Base-by-base conservation (phyloP, 179 eudicot species). In the Spergularia azorica region DNA sequence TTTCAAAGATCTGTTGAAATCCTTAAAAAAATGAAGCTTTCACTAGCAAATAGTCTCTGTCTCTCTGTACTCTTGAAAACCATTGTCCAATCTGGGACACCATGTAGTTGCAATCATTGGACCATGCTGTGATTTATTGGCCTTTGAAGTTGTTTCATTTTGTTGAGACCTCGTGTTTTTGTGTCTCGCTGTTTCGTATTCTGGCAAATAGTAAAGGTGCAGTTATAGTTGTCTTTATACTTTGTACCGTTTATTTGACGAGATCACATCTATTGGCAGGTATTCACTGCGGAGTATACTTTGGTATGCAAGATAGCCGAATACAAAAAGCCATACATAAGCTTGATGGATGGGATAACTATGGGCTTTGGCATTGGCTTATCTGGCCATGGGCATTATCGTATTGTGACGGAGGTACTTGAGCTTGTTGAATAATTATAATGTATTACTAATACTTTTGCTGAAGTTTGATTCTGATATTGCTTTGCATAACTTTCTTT, bases 331-430 rank as follows among this genome's bases (percentile, higher is more conserved):
- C 98, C 98, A 13, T 95, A 91, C 77, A 87, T 95, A 74, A 80
- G 90, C 87, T 89, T 95, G 83, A 95, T 95, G 98, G 97, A 95
- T 80, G 98, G 98, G 73, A 82, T 95, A 59, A 91, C 97, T 43
- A 95, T 95, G 98, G 98, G 98, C 70, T 93, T 93, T 81, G 98
- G 98, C 63, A 93, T 95, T 81, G 98, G 98, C 61, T 87, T 95
- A 71, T 93, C 97, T 81, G 98, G 97, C 55, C 98, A 95, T 85
- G 98, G 98, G 62, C 88, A 88, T 52, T 95, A 90, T 82, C 92
- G 97, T 71, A 80, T 95, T 71, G 87, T 95, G 72, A 95, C 98
- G 5, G 98, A 95, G 97, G 98, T 95, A 82, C 63, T 72, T 32
- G 65, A 38, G 21, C 52, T 56, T 61, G 48, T 69, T 78, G 6